Base-by-base conservation (phyloP, 306 rosid genomes). In the Quercus rubra region DNA sequence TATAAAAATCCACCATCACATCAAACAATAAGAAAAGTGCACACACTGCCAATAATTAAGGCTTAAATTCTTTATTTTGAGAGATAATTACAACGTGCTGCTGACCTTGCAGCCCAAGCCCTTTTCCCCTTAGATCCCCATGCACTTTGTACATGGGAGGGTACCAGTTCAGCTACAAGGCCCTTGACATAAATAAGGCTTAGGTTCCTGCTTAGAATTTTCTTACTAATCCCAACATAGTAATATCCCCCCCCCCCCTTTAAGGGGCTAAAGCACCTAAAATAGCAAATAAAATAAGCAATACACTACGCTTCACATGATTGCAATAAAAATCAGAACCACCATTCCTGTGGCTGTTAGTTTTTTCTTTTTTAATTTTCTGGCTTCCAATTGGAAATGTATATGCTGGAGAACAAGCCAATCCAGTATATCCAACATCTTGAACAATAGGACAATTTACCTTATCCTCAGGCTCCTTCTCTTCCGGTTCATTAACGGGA, bases 391-490 rank as follows among this genome's bases (percentile, higher is more conserved):
- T 23, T 62, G 68, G 7, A 62, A 27, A 23, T 5, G n/a, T 28
- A 63, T 27, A 27, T 28, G 20, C 70, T 2, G 20, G 20, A 63
- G 70, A 63, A 13, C 10, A 63, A 19, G 28, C 43, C 38, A 67
- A 23, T 19, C 5, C 51, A 4, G 27, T 4, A 67, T 19, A 67
- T 19, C 27, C 35, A 23, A 67, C 13, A 67, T 67, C 52, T 49
- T 19, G 51, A 67, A 19, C 72, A 61, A 28, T 3, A 33, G 49
- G 70, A 62, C 3, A 7, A 25, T 18, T 69, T 77, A 96, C 99
- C 97, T 93, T 93, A 25, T 96, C 99, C 83, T 96, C 98, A 0
- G 90, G 86, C 83, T 96, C 94, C 81, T 91, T 88, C 85, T 93
- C 94, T 78, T 89, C 96, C 1, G 88, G 55, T 78, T 91, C 98